These are phyloP conservation scores for Microdochium nivale DNA, from an alignment of 2,329 filamentous ascomycete genomes.

Conservation along the genomic window DNA sequence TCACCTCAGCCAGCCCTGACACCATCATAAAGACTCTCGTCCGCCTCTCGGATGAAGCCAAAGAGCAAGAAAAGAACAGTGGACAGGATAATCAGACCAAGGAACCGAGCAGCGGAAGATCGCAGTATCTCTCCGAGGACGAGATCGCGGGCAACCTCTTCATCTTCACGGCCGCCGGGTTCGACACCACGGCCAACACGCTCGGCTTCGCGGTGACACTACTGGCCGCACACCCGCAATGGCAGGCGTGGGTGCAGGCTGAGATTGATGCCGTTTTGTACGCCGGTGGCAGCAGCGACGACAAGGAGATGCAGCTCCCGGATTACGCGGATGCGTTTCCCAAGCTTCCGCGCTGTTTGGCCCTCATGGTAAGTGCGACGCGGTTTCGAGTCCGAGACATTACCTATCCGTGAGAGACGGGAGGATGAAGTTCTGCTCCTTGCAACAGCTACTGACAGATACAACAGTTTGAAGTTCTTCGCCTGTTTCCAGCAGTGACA, in stretches of 20 bases:
- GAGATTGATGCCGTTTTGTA: conserved; percentile 32
- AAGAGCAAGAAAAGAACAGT: not conserved
- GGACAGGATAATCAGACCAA: not conserved
- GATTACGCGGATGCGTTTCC: conserved; percentile 35
- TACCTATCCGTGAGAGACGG: not conserved
- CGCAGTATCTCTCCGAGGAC: not conserved
- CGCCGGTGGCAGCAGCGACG: not conserved
- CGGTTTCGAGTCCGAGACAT: not conserved
- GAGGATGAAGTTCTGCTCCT: not conserved
- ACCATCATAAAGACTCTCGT: not conserved
- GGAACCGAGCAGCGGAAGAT: not conserved
- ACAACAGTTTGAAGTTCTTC: conserved; percentile 26
- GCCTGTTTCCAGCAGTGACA: conserved; percentile 28
- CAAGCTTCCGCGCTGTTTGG: conserved; percentile 28
- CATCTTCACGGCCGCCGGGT: conserved; percentile 35
- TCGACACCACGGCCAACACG: conserved; percentile 40
- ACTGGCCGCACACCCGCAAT: conserved; percentile 34
- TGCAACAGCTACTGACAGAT: not conserved
- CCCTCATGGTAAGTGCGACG: conserved; percentile 25
- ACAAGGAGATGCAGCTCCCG: conserved; percentile 13
- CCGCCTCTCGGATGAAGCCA: not conserved
- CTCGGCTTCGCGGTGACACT: conserved; percentile 38
- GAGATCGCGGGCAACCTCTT: conserved; percentile 27
- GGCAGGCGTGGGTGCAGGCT: conserved; percentile 42
- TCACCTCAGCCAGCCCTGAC: not conserved